Evolutionary conservation across 805 yeast genomes (phyloP), one percentile per base, ranked within the genome.

Genomic region (Candida jianshihensis): DNA sequence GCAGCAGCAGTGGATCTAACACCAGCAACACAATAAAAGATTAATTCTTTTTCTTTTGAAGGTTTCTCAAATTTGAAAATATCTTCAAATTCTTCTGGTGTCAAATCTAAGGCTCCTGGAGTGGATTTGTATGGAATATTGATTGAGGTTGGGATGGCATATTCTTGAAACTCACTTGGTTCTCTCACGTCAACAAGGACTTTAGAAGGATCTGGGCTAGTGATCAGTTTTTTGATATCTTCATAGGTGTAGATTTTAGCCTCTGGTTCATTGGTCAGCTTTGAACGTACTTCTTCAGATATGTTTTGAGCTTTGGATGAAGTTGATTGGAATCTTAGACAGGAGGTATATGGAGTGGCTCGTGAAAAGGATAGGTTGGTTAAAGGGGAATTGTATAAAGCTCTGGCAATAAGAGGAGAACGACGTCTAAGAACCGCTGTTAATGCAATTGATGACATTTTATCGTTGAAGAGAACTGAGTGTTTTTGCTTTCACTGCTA

Each of bases 11-110:
- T 71, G 18, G 94, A 81, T 66, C 98, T 78, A 32, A 88, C 83
- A 38, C 98, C 98, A 8, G 84, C 96, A 33, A 83, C 75, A 62
- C 98, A 90, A 64, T 89, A 89, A 62, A 90, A 89, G 29, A 90
- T 73, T 54, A 90, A 67, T 47, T 85, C 84, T 54, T 82, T 75
- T 34, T 77, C 78, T 33, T 65, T 59, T 6, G 63, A 48, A 3
- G 98, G 98, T 64, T 90, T 90, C 12, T 68, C 69, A 52, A 88
- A 79, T 12, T 94, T 90, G 63, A 89, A 87, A 32, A 75, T 68
- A 26, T 82, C 84, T 50, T 76, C 71, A 53, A 92, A 90, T 46
- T 85, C 95, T 37, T 84, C 95, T 6, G 72, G 70, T 1, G 79
- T 61, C 34, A 90, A 71, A 33, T 85, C 87, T 41, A 90, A 68